Conservation (phyloP, 1,284 basidiomycete species). For the Austroboletus sp. region DNA sequence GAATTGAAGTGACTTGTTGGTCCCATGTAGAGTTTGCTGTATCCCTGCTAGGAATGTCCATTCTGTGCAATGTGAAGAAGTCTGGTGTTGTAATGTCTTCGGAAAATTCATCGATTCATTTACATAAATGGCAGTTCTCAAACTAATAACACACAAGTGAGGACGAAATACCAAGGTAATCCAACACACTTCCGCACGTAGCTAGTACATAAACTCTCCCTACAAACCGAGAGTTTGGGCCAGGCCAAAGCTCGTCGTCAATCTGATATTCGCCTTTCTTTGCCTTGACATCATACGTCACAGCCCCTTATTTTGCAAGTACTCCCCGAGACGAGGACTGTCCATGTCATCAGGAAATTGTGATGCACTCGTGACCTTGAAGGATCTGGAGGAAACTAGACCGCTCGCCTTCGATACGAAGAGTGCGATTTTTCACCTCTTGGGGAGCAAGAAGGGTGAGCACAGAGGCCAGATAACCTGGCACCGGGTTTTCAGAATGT, state of each 20-base stretch:
- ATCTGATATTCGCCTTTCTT: constrained; percentile 7
- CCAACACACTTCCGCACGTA: too few relatives aligned
- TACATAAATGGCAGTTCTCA: too few relatives aligned
- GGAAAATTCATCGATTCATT: too few relatives aligned
- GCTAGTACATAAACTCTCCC: neutral
- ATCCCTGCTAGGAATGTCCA: too few relatives aligned
- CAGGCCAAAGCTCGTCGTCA: constrained; percentile 17
- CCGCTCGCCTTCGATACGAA: constrained; percentile 33
- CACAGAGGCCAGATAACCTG: constrained; percentile 30
- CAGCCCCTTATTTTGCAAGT: constrained; percentile 15
- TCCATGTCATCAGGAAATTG: constrained; percentile 14
- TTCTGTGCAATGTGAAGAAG: too few relatives aligned
- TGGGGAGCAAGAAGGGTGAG: constrained; percentile 23
- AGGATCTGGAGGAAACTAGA: constrained; percentile 8
- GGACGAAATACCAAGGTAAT: too few relatives aligned
- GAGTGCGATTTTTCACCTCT: constrained; percentile 21
- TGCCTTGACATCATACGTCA: constrained; percentile 11
- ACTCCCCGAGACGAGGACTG: constrained; percentile 13
- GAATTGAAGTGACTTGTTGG: too few relatives aligned
- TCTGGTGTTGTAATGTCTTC: too few relatives aligned
- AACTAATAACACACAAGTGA: too few relatives aligned
- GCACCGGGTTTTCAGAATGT: neutral
- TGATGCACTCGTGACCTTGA: constrained; percentile 2
- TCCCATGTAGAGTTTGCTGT: too few relatives aligned
- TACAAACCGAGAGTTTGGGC: constrained; percentile 20